Conservation (phyloP, 345 rosid genomes). For the Luvunga scandens region DNA sequence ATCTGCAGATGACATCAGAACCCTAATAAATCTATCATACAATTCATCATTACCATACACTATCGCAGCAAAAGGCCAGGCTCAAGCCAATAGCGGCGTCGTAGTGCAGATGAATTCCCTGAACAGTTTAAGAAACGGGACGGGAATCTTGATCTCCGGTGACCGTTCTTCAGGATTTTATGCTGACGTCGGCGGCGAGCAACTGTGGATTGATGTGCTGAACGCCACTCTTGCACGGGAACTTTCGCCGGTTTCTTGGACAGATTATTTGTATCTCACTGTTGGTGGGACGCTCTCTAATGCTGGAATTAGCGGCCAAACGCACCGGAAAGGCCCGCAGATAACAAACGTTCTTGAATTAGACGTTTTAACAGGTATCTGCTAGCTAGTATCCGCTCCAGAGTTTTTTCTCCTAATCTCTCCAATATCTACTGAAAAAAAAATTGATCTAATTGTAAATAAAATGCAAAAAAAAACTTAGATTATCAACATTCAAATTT, state of each 20-base stretch:
- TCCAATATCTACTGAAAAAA: too few relatives aligned
- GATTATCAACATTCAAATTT: too few relatives aligned
- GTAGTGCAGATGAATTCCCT: constrained; percentile 43
- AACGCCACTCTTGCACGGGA: constrained; percentile 28
- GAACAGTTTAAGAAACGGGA: background rate
- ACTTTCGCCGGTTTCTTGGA: constrained; percentile 49
- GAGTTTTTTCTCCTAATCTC: too few relatives aligned
- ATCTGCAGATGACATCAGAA: constrained; percentile 27
- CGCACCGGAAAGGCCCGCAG: constrained; percentile 48
- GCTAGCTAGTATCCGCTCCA: too few relatives aligned
- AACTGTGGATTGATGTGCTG: constrained; percentile 48
- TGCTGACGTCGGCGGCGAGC: constrained; percentile 48
- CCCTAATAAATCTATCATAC: constrained; percentile 29
- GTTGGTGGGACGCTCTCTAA: constrained; percentile 59
- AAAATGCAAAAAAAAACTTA: too few relatives aligned
- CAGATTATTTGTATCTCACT: constrained; percentile 46
- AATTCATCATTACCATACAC: constrained; percentile 19
- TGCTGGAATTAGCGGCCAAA: constrained; percentile 55
- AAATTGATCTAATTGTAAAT: too few relatives aligned
- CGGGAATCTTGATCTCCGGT: background rate
- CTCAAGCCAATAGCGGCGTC: constrained; percentile 39
- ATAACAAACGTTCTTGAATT: constrained; percentile 51
- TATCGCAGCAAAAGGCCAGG: constrained; percentile 45
- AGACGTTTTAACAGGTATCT: constrained; percentile 51
- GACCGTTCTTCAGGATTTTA: constrained; percentile 12